Conservation (phyloP, 2,329 filamentous ascomycete species). For the Leptographium procerum region DNA sequence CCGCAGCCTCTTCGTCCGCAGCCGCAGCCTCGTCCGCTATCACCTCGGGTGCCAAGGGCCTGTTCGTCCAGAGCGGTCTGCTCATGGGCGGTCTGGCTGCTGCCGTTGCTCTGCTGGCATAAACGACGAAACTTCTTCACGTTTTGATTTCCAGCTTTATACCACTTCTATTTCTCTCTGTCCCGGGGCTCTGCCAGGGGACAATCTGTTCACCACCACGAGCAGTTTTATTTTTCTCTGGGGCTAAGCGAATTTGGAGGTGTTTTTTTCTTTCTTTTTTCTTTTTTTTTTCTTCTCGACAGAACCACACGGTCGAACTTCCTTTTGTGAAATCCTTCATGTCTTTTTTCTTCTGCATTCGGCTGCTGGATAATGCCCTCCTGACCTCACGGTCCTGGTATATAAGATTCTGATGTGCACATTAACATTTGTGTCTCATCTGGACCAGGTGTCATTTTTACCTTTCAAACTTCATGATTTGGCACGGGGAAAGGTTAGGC, state of each 20-base stretch:
- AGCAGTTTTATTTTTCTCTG: neutral
- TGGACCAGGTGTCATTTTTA: neutral
- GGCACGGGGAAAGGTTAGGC: neutral
- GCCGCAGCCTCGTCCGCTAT: neutral
- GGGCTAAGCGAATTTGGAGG: neutral
- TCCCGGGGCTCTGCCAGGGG: no score
- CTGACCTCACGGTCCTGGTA: neutral
- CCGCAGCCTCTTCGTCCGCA: slow-evolving; percentile 1
- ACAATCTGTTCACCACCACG: neutral
- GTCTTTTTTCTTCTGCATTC: slow-evolving; percentile 2
- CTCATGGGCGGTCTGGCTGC: slow-evolving; percentile 27
- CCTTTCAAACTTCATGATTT: neutral
- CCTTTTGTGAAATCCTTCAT: neutral
- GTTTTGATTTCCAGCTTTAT: neutral
- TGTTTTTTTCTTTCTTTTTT: neutral
- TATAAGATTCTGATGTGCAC: neutral
- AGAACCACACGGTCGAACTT: neutral
- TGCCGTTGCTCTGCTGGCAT: slow-evolving; percentile 27
- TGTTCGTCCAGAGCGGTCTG: slow-evolving; percentile 28
- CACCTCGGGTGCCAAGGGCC: slow-evolving; percentile 20
- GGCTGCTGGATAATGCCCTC: slow-evolving; percentile 8
- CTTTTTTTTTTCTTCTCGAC: neutral
- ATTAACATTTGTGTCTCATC: neutral
- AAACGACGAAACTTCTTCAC: slow-evolving; percentile 8
- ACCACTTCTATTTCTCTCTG: neutral